Conservation (phyloP, 1,284 basidiomycete genomes). For the Tilletia caries region DNA sequence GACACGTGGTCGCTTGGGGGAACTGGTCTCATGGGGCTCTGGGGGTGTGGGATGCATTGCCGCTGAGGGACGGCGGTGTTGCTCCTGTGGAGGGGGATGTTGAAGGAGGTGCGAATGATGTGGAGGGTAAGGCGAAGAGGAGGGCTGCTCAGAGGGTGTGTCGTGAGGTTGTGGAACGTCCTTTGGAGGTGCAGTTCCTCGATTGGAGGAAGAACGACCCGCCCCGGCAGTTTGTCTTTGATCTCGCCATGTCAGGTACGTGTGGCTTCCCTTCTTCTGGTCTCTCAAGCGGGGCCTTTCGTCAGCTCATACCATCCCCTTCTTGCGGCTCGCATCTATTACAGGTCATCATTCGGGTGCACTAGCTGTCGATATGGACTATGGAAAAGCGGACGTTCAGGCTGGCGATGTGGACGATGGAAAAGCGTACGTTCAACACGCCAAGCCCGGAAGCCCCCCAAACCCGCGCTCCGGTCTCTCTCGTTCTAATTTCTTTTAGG, state of each 20-base stretch:
- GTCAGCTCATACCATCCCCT: no score
- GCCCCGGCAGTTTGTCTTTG: slow-evolving; percentile 26
- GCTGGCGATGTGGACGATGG: no score
- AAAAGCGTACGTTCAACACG: no score
- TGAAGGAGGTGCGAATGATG: slow-evolving; percentile 15
- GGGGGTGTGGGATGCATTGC: slow-evolving; percentile 63
- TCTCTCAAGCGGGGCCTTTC: not conserved
- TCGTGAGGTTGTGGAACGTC: not conserved
- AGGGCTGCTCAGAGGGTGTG: slow-evolving; percentile 8
- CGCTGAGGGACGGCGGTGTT: not conserved
- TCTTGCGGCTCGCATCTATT: not conserved
- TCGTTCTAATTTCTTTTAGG: no score
- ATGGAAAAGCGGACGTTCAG: no score
- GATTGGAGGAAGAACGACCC: not conserved
- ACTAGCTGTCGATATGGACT: not conserved
- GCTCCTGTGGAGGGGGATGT: not conserved
- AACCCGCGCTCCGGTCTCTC: no score
- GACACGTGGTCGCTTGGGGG: slow-evolving; percentile 81
- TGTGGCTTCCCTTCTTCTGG: not conserved
- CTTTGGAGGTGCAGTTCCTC: not conserved
- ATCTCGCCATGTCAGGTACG: slow-evolving; percentile 32
- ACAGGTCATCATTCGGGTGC: not conserved
- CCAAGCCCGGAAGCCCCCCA: no score
- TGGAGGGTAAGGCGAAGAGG: slow-evolving; percentile 20
- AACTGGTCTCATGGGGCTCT: slow-evolving; percentile 71